phyloP scores from a whole-genome alignment of 306 rosid species.

The Malus domestica region DNA sequence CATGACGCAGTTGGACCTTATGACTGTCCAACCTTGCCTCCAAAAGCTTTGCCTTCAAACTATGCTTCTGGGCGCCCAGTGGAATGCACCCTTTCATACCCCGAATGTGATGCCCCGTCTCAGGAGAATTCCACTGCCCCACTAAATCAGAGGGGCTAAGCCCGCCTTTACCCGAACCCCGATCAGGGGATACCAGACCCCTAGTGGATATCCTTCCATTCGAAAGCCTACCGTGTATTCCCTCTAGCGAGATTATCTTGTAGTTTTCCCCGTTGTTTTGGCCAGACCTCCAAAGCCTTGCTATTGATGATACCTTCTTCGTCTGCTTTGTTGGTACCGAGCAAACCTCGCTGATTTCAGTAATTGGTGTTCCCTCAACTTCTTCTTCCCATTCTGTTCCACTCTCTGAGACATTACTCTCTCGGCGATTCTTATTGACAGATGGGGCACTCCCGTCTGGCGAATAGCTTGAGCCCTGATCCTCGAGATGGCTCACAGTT shows the following conservation, averaged over 20 bases:
- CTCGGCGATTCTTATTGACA: constrained; percentile 47
- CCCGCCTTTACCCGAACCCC: constrained; percentile 45
- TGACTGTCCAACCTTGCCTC: constrained; percentile 90
- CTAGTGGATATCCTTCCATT: constrained; percentile 67
- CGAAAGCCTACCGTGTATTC: constrained; percentile 59
- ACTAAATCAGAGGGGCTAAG: constrained; percentile 62
- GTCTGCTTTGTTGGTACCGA: constrained; percentile 52
- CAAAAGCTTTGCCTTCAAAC: constrained; percentile 76
- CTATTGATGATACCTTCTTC: constrained; percentile 66
- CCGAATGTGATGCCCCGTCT: constrained; percentile 44
- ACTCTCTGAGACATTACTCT: constrained; percentile 51
- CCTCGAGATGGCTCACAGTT: constrained; percentile 82
- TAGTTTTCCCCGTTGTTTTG: constrained; percentile 53
- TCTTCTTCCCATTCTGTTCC: constrained; percentile 71
- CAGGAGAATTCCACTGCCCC: constrained; percentile 68
- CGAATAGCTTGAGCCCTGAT: constrained; percentile 81
- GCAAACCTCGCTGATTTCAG: constrained; percentile 71
- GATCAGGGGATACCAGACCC: constrained; percentile 52
- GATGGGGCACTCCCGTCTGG: constrained; percentile 65
- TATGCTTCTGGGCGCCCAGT: constrained; percentile 52
- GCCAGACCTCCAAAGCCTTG: constrained; percentile 76
- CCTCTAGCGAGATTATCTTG: constrained; percentile 68
- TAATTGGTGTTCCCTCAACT: constrained; percentile 50
- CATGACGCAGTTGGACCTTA: constrained; percentile 77
- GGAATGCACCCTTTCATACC: constrained; percentile 85